A percentile compares a stretch with the other conserved stretches of the same genome.
phyloP scores from a whole-genome alignment of 192 early-diverging fungal genomes.

The Coemansia sp. region DNA sequence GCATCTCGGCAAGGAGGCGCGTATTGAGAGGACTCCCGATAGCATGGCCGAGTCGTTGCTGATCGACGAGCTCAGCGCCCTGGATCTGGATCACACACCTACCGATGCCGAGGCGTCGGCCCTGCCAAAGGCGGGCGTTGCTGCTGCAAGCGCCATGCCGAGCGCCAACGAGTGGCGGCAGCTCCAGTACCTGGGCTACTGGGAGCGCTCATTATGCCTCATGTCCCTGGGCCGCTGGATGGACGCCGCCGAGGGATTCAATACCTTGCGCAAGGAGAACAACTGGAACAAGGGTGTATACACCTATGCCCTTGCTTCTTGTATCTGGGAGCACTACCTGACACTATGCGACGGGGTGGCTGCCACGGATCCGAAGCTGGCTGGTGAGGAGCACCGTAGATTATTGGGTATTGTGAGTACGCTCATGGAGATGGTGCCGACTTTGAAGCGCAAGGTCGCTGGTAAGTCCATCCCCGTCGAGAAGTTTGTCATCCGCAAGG shows the following conservation, averaged over 20 bases:
- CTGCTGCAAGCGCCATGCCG: neutral
- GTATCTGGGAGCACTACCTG: slow-evolving; percentile 57
- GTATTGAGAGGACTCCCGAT: slow-evolving; percentile 1
- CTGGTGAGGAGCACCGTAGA: slow-evolving; percentile 18
- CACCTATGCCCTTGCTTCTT: slow-evolving; percentile 69
- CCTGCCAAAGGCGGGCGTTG: neutral
- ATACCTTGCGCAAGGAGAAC: slow-evolving; percentile 70
- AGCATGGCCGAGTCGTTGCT: slow-evolving; percentile 3
- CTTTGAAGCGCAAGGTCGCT: slow-evolving; percentile 72
- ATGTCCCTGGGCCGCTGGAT: slow-evolving; percentile 65
- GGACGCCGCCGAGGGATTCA: slow-evolving; percentile 61
- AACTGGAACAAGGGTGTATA: slow-evolving; percentile 86
- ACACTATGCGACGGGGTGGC: slow-evolving; percentile 5
- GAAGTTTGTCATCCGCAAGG: slow-evolving; percentile 85
- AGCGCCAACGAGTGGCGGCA: slow-evolving; percentile 63
- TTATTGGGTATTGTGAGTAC: slow-evolving; percentile 53
- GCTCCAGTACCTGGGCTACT: slow-evolving; percentile 77
- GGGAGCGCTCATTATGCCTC: slow-evolving; percentile 73
- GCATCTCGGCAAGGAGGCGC: neutral
- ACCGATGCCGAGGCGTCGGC: neutral
- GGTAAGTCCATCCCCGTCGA: slow-evolving; percentile 86
- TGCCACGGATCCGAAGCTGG: slow-evolving; percentile 1
- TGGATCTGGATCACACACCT: slow-evolving; percentile 54
- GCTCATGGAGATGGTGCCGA: slow-evolving; percentile 69
- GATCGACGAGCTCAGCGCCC: slow-evolving; percentile 32